Percentiles rank a stretch among this genome's conserved stretches.
These are phyloP conservation scores for Sordariomycetes sp. DNA, from an alignment of 2,329 filamentous ascomycete species.

Conservation along the genomic window DNA sequence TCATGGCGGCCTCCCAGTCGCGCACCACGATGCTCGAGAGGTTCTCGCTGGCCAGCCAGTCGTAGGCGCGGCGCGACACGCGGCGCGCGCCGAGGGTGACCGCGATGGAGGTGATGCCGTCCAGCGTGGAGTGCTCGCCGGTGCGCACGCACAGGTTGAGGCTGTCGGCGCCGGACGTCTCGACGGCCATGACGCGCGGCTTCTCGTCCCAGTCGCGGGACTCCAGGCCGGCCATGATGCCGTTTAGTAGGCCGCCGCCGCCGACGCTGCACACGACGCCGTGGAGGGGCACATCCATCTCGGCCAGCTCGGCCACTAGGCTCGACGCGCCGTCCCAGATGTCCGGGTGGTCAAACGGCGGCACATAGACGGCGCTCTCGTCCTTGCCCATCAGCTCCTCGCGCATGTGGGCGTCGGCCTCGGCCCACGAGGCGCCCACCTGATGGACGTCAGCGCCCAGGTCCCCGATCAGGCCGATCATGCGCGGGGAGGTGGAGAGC, in stretches of 20 bases:
- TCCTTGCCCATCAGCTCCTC: constrained; percentile 44
- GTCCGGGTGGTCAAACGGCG: constrained; percentile 58
- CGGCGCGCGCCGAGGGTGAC: constrained; percentile 62
- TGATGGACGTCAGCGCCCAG: constrained; percentile 62
- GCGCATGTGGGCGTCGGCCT: constrained; percentile 58
- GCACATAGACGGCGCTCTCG: constrained; percentile 48
- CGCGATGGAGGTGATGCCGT: constrained; percentile 64
- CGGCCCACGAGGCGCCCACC: constrained; percentile 55
- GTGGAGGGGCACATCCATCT: constrained; percentile 40
- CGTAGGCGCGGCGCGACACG: constrained; percentile 59
- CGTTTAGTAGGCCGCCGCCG: constrained; percentile 70
- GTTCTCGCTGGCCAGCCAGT: constrained; percentile 41
- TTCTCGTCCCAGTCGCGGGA: constrained; percentile 14
- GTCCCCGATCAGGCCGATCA: constrained; percentile 59
- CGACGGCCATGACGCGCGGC: constrained; percentile 56
- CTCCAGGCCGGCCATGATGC: constrained; percentile 56
- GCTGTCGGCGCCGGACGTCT: constrained; percentile 65
- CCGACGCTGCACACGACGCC: constrained; percentile 70
- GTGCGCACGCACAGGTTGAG: constrained; percentile 51
- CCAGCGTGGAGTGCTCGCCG: constrained; percentile 49
- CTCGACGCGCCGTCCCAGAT: constrained; percentile 57
- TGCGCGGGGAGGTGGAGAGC: constrained; percentile 49
- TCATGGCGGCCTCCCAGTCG: constrained; percentile 64
- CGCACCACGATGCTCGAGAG: constrained; percentile 19
- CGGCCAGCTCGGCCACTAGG: constrained; percentile 40